phyloP scores from a whole-genome alignment of 805 yeast genomes.

The Lipomyces anomalus region DNA sequence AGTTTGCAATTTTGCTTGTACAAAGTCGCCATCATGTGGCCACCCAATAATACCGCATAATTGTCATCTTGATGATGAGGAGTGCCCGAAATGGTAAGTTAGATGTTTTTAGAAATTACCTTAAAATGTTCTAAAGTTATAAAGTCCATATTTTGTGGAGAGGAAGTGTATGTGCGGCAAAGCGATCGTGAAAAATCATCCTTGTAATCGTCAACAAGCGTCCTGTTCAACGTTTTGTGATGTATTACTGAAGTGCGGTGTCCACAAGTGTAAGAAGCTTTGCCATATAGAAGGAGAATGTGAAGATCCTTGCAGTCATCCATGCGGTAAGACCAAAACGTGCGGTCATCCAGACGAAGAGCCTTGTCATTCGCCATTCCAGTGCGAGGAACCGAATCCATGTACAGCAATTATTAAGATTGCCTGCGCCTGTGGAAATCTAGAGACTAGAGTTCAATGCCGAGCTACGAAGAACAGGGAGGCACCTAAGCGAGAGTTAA shows the following conservation, averaged over 20 bases:
- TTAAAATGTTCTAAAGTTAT: background rate
- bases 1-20: constrained; percentile 26
- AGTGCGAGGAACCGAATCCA: constrained; percentile 45
- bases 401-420: constrained; percentile 44
- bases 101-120: background rate
- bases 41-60: constrained; percentile 44
- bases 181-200: constrained; percentile 50
- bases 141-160: constrained; percentile 47
- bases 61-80: constrained; percentile 61
- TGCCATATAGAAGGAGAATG: constrained; percentile 64
- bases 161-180: constrained; percentile 62
- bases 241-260: constrained; percentile 42
- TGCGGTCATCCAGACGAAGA: constrained; percentile 68
- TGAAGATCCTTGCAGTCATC: constrained; percentile 49
- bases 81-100: constrained; percentile 65
- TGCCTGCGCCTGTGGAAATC: constrained; percentile 61
- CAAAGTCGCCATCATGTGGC: constrained; percentile 28
- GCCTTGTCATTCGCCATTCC: constrained; percentile 56
- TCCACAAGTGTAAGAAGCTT: constrained; percentile 46
- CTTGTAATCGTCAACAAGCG: constrained; percentile 62
- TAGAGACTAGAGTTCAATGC: constrained; percentile 47
- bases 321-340: constrained; percentile 47
- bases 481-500: constrained; percentile 38
- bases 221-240: constrained; percentile 68
- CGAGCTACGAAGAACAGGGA: constrained; percentile 40